Base-by-base conservation (phyloP, 176 grass and related monocot species). In the Phragmites australis region DNA sequence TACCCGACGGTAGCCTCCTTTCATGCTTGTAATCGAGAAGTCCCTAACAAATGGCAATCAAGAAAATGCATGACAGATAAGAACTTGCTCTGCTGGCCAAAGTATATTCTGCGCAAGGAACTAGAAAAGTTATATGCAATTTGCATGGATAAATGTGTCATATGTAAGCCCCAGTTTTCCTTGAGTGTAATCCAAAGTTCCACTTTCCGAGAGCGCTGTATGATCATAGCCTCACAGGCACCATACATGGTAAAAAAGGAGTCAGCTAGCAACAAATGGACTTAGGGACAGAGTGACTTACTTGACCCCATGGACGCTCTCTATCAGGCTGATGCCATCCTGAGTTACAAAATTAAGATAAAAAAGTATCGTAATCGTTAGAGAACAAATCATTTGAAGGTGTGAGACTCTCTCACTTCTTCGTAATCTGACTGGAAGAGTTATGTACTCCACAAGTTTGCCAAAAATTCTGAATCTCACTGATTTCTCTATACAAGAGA, bases 21-120 rank as follows among this genome's bases (percentile, higher is more conserved):
- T 94, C 86, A 98, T 89, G 60, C 83, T 85, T 65, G 81, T 84
- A 86, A 98, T 94, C 6, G 92, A 98, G 84, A 98, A 98, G 56
- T 98, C 92, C 95, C 95, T 98, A 65, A 49, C 31, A 79, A 59
- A 85, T 87, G 32, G 10, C 7, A 74, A 68, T 64, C 30, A 75
- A 79, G 34, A 25, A 80, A 44, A 47, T 62, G 45, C 43, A 75
- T 48, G 50, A 50, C 29, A 53, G 31, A 74, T 68, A 67, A 79
- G 41, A 76, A 77, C 63, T 77, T 77, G 49, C 8, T 53, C 30
- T 2, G 9, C n/a, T 54, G 32, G 17, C 42, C 42, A 16, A 72
- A 16, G 18, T 45, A 30, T 31, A 70, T 79, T 70, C 23, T 15
- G 10, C 8, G 34, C 31, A 79, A 78, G 37, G 9, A 72, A 72